Percentiles rank a stretch among this genome's conserved stretches.
These are phyloP conservation scores for Saturnispora mendoncae DNA, from an alignment of 805 yeast species.

Conservation along the genomic window DNA sequence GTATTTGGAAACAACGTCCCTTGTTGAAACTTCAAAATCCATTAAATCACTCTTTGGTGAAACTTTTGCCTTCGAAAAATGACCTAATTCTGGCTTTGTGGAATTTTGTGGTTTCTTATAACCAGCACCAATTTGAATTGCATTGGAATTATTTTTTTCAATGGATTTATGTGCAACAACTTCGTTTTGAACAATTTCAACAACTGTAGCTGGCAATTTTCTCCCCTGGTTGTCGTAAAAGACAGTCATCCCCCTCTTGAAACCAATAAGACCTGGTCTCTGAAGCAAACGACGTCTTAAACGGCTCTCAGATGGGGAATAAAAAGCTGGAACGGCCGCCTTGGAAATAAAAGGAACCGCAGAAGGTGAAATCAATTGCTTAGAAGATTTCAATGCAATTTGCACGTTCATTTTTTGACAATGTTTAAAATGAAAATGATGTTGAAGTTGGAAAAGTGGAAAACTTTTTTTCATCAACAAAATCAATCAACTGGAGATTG, in stretches of 20 bases:
- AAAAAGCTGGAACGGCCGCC: slow-evolving; percentile 44
- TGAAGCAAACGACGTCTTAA: slow-evolving; percentile 60
- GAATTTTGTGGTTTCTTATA: slow-evolving; percentile 51
- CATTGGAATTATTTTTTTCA: slow-evolving; percentile 69
- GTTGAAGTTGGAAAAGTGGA: not conserved
- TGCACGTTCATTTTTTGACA: not conserved
- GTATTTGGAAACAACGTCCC: slow-evolving; percentile 42
- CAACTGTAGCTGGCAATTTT: slow-evolving; percentile 73
- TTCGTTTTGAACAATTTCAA: slow-evolving; percentile 83
- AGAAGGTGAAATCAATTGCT: slow-evolving; percentile 35
- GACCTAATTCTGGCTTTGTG: slow-evolving; percentile 60
- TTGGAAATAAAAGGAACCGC: slow-evolving; percentile 42
- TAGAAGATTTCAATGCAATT: slow-evolving; percentile 1
- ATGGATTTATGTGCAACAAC: slow-evolving; percentile 65
- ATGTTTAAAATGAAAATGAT: not conserved
- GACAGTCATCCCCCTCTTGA: slow-evolving; percentile 85
- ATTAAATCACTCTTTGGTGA: slow-evolving; percentile 70
- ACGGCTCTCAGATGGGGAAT: slow-evolving; percentile 62
- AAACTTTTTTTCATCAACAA: not conserved
- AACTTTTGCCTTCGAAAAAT: slow-evolving; percentile 67
- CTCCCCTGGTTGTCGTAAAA: slow-evolving; percentile 65
- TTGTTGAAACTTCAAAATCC: slow-evolving; percentile 73
- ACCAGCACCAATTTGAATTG: slow-evolving; percentile 84
- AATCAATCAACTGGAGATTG: too few species aligned
- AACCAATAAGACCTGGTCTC: slow-evolving; percentile 79